Conservation (phyloP, 495 filamentous ascomycete genomes). For the Astrothelium subdiscretum region DNA sequence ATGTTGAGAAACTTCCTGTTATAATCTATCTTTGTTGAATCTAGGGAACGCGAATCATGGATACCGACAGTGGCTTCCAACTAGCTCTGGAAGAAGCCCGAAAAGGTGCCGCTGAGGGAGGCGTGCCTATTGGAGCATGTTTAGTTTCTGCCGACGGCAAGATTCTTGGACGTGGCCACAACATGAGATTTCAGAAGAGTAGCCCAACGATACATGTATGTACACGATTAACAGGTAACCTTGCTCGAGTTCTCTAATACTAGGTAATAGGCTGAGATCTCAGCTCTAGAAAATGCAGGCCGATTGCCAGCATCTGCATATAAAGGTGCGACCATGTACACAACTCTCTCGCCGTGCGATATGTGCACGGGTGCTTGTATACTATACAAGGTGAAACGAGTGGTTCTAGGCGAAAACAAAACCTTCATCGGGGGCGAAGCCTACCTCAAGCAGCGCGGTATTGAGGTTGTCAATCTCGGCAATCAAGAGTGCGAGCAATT, state of each 20-base stretch:
- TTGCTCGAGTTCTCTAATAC: conserved; percentile 1
- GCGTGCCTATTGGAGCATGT: conserved; percentile 72
- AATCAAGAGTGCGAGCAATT: conserved; percentile 56
- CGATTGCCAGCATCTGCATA: conserved; percentile 62
- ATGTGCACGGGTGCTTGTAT: conserved; percentile 83
- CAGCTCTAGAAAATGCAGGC: conserved; percentile 66
- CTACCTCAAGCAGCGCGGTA: conserved; percentile 55
- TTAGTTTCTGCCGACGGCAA: conserved; percentile 58
- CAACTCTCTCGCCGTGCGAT: conserved; percentile 75
- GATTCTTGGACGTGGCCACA: conserved; percentile 70
- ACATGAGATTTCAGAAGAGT: conserved; percentile 67
- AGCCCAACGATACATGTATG: conserved; percentile 64
- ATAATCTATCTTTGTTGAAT: neutral
- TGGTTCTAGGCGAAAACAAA: conserved; percentile 76
- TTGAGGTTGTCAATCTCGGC: conserved; percentile 65
- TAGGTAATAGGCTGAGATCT: conserved; percentile 57
- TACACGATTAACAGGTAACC: conserved; percentile 14
- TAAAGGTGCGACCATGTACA: conserved; percentile 71
- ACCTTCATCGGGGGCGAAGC: conserved; percentile 70
- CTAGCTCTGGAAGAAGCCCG: conserved; percentile 66
- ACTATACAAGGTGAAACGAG: conserved; percentile 66
- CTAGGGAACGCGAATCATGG: neutral
- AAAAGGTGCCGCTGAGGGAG: conserved; percentile 57
- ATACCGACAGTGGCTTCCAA: conserved; percentile 1
- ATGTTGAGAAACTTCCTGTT: neutral